These are phyloP conservation scores for Hypoxylon rickii DNA, from an alignment of 495 filamentous ascomycete genomes.

Conservation along the genomic window DNA sequence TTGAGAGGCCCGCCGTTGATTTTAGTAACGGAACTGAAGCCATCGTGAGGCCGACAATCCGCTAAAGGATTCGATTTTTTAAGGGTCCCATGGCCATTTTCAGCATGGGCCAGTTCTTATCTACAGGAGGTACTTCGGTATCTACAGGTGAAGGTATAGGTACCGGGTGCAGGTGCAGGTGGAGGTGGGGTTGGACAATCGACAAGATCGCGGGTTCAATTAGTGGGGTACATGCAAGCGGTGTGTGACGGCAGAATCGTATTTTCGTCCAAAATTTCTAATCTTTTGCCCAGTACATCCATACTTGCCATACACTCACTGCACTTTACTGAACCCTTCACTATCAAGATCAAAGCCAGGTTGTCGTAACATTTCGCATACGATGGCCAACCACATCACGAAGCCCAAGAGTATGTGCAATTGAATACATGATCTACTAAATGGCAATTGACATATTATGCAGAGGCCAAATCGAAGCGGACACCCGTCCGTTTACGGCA, in stretches of 20 bases:
- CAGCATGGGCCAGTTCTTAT: constrained; percentile 22
- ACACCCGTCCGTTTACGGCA: constrained; percentile 83
- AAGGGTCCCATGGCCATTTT: constrained; percentile 12
- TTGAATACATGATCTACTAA: background rate
- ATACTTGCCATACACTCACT: too few relatives aligned
- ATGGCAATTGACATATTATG: constrained; percentile 5
- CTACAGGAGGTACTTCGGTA: background rate
- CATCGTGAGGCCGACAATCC: constrained; percentile 20
- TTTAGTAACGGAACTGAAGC: constrained; percentile 16
- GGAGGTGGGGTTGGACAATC: too few relatives aligned
- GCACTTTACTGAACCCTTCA: too few relatives aligned
- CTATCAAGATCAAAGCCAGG: too few relatives aligned
- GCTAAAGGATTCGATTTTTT: constrained; percentile 13
- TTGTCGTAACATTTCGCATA: constrained; percentile 8
- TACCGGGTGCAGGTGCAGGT: too few relatives aligned
- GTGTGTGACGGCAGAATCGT: constrained; percentile 45
- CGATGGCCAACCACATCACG: constrained; percentile 54
- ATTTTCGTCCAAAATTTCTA: constrained; percentile 25
- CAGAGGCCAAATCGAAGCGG: constrained; percentile 95
- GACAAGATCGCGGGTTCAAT: too few relatives aligned
- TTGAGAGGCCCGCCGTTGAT: background rate
- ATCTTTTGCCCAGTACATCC: too few relatives aligned
- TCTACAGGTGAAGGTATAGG: too few relatives aligned
- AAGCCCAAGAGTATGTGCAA: constrained; percentile 56
- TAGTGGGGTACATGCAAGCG: constrained; percentile 37